These are phyloP conservation scores for Dictyostelium citrinum DNA, from an alignment of 78 protist genomes.

Conservation along the genomic window DNA sequence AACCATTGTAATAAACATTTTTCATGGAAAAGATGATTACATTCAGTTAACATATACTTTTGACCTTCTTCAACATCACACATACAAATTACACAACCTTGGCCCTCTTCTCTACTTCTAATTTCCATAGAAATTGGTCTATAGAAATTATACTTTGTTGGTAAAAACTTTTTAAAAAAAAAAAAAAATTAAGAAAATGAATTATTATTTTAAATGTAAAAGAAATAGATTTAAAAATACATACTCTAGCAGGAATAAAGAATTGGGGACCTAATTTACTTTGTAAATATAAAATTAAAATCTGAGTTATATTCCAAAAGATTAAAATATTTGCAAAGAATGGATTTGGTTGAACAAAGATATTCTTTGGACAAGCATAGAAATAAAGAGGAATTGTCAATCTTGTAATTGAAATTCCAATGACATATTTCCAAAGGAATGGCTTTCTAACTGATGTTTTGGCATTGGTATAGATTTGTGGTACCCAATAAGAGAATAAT, in stretches of 20 bases:
- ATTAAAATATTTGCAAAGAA: slow-evolving; percentile 11
- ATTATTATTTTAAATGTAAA: too few species aligned
- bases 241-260: slow-evolving; percentile 82
- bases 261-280: slow-evolving; percentile 84
- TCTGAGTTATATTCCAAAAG: slow-evolving; percentile 66
- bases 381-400: slow-evolving; percentile 83
- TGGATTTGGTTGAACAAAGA: slow-evolving; percentile 47
- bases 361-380: slow-evolving; percentile 84
- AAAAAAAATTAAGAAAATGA: not conserved
- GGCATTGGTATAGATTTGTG: slow-evolving; percentile 77
- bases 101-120: slow-evolving; percentile 29
- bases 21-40: slow-evolving; percentile 88
- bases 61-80: slow-evolving; percentile 50
- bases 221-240: not conserved
- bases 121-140: slow-evolving; percentile 38
- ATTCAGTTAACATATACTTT: slow-evolving; percentile 83
- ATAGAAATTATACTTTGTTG: slow-evolving; percentile 79
- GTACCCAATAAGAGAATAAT: slow-evolving; percentile 86
- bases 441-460: slow-evolving; percentile 33
- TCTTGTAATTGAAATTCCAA: slow-evolving; percentile 80
- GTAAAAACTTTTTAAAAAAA: slow-evolving; percentile 23
- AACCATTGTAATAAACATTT: slow-evolving; percentile 86
- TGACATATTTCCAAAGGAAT: slow-evolving; percentile 62
- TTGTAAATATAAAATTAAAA: slow-evolving; percentile 65
- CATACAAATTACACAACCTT: slow-evolving; percentile 90